phyloP scores from a whole-genome alignment of 352 stramenopile genomes.

The Phytophthora ohioensis region DNA sequence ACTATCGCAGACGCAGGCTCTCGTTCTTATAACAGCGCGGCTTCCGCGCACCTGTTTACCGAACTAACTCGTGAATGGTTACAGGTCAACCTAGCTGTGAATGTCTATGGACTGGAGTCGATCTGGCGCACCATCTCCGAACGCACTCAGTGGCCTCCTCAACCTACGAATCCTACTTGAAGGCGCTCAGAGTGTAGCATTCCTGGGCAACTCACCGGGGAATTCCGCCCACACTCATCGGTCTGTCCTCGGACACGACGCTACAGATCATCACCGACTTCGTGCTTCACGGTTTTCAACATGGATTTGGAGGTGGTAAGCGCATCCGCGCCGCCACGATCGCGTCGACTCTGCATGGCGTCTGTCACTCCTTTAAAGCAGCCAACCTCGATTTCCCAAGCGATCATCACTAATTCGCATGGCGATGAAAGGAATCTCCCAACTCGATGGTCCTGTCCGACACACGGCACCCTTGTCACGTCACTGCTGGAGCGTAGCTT shows the following conservation, averaged over 20 bases:
- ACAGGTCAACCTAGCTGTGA: neutral
- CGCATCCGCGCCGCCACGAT: neutral
- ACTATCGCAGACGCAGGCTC: conserved; percentile 10
- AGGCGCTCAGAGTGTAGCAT: neutral
- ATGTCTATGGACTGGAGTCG: neutral
- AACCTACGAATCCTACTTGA: neutral
- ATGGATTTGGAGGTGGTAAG: neutral
- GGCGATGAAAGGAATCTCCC: conserved; percentile 7
- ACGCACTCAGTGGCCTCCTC: conserved; percentile 7
- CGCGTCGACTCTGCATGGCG: neutral
- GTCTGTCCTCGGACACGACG: neutral
- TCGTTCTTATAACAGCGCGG: neutral
- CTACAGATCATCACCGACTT: conserved; percentile 15
- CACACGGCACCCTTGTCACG: conserved; percentile 4
- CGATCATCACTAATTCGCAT: conserved; percentile 28
- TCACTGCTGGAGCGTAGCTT: neutral
- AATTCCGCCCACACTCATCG: neutral
- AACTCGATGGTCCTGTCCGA: conserved; percentile 2
- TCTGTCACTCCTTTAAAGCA: conserved; percentile 14
- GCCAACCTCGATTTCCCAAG: conserved; percentile 1
- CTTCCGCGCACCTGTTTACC: conserved; percentile 3
- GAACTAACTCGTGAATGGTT: conserved; percentile 11
- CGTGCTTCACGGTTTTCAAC: conserved; percentile 15
- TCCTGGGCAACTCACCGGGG: neutral
- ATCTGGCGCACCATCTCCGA: conserved; percentile 24